phyloP scores from a whole-genome alignment of 352 stramenopile genomes.

The Phytopythium delawarense region DNA sequence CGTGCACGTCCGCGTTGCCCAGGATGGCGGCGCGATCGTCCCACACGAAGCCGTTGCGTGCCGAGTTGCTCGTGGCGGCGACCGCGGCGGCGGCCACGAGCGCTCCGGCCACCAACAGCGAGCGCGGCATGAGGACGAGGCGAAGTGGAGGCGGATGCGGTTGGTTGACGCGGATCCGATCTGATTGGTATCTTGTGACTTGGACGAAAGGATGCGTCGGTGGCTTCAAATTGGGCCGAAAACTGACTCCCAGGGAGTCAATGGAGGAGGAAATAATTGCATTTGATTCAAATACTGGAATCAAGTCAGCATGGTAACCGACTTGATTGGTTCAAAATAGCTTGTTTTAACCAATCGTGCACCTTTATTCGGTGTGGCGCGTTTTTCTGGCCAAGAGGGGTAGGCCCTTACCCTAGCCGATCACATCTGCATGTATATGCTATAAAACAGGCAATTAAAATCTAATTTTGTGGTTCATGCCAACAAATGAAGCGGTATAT shows the following conservation, averaged over 20 bases:
- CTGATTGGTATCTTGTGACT: no score
- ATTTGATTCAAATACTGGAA: no score
- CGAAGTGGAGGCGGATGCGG: background rate
- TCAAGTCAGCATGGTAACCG: background rate
- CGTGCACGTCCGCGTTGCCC: conserved; percentile 54
- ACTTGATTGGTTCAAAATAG: background rate
- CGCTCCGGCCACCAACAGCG: conserved; percentile 1
- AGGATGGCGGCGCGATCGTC: conserved; percentile 85
- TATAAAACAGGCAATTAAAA: conserved; percentile 5
- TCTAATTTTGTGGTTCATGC: background rate
- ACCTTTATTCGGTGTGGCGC: background rate
- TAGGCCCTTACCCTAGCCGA: background rate
- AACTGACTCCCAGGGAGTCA: no score
- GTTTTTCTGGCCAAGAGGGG: conserved; percentile 5
- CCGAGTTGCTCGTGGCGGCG: conserved; percentile 46
- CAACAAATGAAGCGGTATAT: background rate
- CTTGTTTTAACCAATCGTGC: background rate
- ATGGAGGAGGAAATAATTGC: no score
- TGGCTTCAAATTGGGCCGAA: no score
- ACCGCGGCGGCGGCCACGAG: conserved; percentile 36
- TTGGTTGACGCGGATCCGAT: no score
- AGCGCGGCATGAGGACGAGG: conserved; percentile 1
- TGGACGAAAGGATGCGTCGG: no score
- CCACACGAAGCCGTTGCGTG: conserved; percentile 80
- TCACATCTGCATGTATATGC: background rate